Percentiles rank a stretch among this genome's conserved stretches.
phyloP scores from a whole-genome alignment of 2,329 filamentous ascomycete species.

The Anthostomella pinea region DNA sequence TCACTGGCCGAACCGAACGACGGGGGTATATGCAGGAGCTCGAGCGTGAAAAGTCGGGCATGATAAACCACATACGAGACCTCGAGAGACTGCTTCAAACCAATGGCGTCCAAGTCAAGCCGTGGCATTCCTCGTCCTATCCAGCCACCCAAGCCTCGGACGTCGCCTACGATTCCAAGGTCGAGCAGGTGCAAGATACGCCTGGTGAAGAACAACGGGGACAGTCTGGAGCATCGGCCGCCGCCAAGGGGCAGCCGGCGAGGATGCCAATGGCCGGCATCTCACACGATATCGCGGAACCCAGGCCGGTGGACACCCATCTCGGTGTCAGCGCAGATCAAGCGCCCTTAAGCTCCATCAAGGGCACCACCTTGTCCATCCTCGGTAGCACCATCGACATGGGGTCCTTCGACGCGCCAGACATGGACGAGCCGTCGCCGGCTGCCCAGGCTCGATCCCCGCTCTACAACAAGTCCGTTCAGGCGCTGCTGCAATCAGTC shows the following conservation, averaged over 20 bases:
- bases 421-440: constrained; percentile 59
- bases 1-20: constrained; percentile 75
- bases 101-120: constrained; percentile 58
- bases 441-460: constrained; percentile 40
- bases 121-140: constrained; percentile 40
- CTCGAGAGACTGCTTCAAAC: constrained; percentile 64
- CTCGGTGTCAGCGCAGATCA: constrained; percentile 63
- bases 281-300: constrained; percentile 31
- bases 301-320: constrained; percentile 58
- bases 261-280: constrained; percentile 24
- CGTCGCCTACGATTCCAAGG: constrained; percentile 18
- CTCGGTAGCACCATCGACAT: constrained; percentile 79
- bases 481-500: constrained; percentile 64
- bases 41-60: constrained; percentile 67
- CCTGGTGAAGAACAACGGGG: constrained; percentile 34
- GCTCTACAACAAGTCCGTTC: constrained; percentile 69
- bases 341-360: constrained; percentile 67
- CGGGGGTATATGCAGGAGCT: constrained; percentile 76
- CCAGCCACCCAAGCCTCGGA: constrained; percentile 27
- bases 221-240: constrained; percentile 33
- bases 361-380: constrained; percentile 73
- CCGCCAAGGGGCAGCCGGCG: constrained; percentile 30
- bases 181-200: constrained; percentile 24
- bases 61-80: constrained; percentile 64
- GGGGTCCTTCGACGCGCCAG: constrained; percentile 65